These are phyloP conservation scores for Diaporthe amygdali DNA, from an alignment of 2,329 filamentous ascomycete genomes.

Conservation along the genomic window DNA sequence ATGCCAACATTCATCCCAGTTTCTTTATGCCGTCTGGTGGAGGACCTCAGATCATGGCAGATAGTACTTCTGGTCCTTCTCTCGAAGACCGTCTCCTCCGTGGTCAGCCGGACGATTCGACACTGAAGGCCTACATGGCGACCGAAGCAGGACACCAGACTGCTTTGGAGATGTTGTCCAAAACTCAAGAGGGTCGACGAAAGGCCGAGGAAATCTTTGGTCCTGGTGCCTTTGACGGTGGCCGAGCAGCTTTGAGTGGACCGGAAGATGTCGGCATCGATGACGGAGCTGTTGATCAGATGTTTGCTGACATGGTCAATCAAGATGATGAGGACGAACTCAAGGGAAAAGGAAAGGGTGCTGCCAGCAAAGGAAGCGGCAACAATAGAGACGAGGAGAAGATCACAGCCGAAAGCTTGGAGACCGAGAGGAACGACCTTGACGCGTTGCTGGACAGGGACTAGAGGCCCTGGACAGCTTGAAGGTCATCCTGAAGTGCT, in stretches of 20 bases:
- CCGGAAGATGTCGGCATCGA: conserved; percentile 35
- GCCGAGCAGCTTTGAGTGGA: not conserved
- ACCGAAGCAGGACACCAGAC: conserved; percentile 52
- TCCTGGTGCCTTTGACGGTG: conserved; percentile 48
- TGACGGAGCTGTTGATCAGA: conserved; percentile 56
- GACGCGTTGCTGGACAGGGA: conserved; percentile 51
- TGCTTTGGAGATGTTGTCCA: conserved; percentile 57
- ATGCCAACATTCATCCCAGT: conserved; percentile 44
- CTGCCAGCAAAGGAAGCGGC: not conserved
- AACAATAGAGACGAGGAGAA: conserved; percentile 15
- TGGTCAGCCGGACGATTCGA: conserved; percentile 45
- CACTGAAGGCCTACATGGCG: conserved; percentile 48
- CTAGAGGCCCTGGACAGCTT: conserved; percentile 28
- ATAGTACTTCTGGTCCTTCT: conserved; percentile 45
- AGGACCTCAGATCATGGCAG: conserved; percentile 48
- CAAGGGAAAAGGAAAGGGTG: conserved; percentile 35
- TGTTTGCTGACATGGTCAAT: conserved; percentile 63
- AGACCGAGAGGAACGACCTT: conserved; percentile 52
- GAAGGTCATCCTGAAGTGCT: not conserved
- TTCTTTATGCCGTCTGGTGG: conserved; percentile 45
- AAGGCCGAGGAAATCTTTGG: conserved; percentile 59
- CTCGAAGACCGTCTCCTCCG: conserved; percentile 58
- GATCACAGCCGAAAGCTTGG: conserved; percentile 48
- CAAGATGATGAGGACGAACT: conserved; percentile 54
- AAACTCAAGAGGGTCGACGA: conserved; percentile 55